phyloP scores from a whole-genome alignment of 371 early-diverging fungal genomes.

The Nematocida sp. region DNA sequence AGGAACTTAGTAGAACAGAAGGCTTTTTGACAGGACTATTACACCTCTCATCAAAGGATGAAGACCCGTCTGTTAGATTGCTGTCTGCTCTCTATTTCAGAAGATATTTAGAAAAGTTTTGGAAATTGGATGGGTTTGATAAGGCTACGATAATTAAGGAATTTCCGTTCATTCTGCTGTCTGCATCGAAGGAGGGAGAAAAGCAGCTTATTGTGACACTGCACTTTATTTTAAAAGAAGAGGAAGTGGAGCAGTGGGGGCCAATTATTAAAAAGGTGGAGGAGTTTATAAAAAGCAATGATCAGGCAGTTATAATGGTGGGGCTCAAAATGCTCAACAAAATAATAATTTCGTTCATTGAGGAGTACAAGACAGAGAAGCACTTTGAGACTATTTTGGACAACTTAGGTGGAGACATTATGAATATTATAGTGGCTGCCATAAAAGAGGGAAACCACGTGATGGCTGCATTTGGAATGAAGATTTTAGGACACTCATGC shows the following conservation, averaged over 20 bases:
- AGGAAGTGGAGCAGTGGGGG: slow-evolving; percentile 26
- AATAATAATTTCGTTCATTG: slow-evolving; percentile 25
- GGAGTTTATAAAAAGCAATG: slow-evolving; percentile 1
- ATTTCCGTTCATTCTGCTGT: slow-evolving; percentile 33
- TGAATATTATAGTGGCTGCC: slow-evolving; percentile 33
- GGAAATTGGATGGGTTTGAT: slow-evolving; percentile 40
- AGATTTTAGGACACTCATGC: slow-evolving; percentile 62
- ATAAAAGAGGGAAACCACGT: slow-evolving; percentile 40
- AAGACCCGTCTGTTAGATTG: slow-evolving; percentile 29
- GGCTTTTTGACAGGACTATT: slow-evolving; percentile 33
- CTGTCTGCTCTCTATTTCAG: slow-evolving; percentile 48
- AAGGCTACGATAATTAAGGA: slow-evolving; percentile 19
- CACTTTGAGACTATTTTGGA: slow-evolving; percentile 54
- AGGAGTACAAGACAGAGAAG: slow-evolving; percentile 60
- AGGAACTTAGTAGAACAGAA: slow-evolving; percentile 25
- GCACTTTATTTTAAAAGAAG: slow-evolving; percentile 45
- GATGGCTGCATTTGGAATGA: slow-evolving; percentile 57
- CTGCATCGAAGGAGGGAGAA: slow-evolving; percentile 31
- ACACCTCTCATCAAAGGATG: slow-evolving; percentile 15
- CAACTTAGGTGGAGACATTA: slow-evolving; percentile 49
- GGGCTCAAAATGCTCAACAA: slow-evolving; percentile 56
- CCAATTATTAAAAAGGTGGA: slow-evolving; percentile 25
- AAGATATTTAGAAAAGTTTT: slow-evolving; percentile 50
- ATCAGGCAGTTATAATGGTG: background rate
- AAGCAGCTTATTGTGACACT: slow-evolving; percentile 34